Base-by-base conservation (phyloP, 257 asterid genomes). In the Orobanche coerulescens region DNA sequence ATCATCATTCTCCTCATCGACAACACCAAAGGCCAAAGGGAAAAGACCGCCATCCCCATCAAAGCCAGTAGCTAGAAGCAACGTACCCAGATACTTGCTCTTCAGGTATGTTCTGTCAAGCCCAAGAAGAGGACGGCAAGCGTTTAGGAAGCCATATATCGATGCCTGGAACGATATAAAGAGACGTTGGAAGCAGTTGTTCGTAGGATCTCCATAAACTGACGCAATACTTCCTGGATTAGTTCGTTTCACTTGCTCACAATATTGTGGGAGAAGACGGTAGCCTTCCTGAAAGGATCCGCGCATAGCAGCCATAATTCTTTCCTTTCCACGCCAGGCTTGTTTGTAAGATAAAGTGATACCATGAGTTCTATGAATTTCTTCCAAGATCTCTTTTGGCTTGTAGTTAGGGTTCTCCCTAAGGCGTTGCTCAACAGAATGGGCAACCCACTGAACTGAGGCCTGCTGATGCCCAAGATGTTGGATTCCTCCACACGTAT, bases 401-500 rank as follows among this genome's bases (percentile, higher is more conserved):
- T 92, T 92, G 83, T 70, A 92, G 46, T 86, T 82, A 0, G 96
- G 96, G 66, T 92, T 88, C 73, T 88, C 96, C 44, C 83, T 63
- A 11, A 92, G 91, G 42, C 82, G 81, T 76, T 86, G 88, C 83
- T 88, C 96, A 6, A 92, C 96, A 9, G 96, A 88, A 53, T 75
- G 88, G 20, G 96, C 98, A 61, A 92, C 93, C 98, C 98, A 92
- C 74, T 88, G 95, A 65, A 88, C 98, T 0, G 98, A 88, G 62
- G 98, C 98, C 79, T 92, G 98, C 72, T 92, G 95, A 72, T 92
- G 98, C 51, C 97, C 95, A 19, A 92, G 87, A 77, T 92, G 97
- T 11, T 69, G 65, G 3, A 88, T 88, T 36, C 96, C 96, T 31
- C 95, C 97, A 70, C 98, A 88, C 4, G 88, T 71, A 65, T 92